Base-by-base conservation (phyloP, 805 yeast species). In the Maudiozyma pseudohumilis region DNA sequence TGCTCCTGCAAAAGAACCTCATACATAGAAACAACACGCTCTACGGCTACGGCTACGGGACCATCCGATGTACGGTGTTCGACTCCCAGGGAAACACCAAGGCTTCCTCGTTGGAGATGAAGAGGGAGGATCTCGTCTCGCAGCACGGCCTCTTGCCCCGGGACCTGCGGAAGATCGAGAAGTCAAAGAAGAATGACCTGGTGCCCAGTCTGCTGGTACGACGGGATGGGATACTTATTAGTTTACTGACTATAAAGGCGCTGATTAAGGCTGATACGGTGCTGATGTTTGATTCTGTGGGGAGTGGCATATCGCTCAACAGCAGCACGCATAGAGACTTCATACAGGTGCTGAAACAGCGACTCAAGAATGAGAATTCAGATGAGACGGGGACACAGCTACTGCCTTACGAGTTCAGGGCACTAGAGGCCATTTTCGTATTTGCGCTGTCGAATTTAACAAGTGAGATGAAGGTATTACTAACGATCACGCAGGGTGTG, bases 391-490 rank as follows among this genome's bases (percentile, higher is more conserved):
- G 41, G 16, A 47, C 40, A 24, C 56, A 55, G 36, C 49, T 70
- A 5, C 63, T 86, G 15, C 89, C 95, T 0, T 92, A 87, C 58
- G 98, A 92, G 53, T 78, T 88, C 52, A 66, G 94, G 34, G 98
- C 96, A 0, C 55, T 92, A 28, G 98, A 92, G 52, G 77, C 94
- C 0, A 81, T 92, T 7, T 71, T 92, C 44, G 76, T 85, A 22
- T 79, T 83, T 36, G 94, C 85, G 2, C 70, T 86, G 27, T 70
- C 82, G 1, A 82, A 86, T 42, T 63, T 92, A 34, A 79, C 80
- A 33, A 78, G 88, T 1, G 98, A 92, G 54, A 77, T 88, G 82
- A 80, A 80, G 48, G 86, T 84, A 5, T 92, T 85, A 47, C 72
- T 77, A 6, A 80, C 82, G 0, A 80, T 83, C 6, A 76, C 89